Base-by-base conservation (phyloP, 1,284 basidiomycete species). In the Leccinum brunneo-olivaceum region DNA sequence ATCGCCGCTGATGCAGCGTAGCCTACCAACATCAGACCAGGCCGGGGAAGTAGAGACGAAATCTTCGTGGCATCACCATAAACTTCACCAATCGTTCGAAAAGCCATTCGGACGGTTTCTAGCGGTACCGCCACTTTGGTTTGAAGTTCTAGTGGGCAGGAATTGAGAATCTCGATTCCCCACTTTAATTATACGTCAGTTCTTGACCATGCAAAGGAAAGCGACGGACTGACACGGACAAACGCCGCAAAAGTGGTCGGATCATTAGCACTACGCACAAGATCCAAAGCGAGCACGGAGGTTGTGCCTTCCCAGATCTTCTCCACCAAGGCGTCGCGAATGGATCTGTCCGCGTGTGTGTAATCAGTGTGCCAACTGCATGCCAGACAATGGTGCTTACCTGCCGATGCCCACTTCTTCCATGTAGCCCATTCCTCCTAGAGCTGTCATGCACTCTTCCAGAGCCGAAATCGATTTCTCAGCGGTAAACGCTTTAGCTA, bases 391-490 rank as follows among this genome's bases (percentile, higher is more conserved):
- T 33, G 35, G 10, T n/a, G 68, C 74, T 41, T 56, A 71, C 66
- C 74, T 68, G 10, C 77, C 79, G 43, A 85, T 73, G 1, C 74
- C 77, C 37, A 76, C 81, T 57, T 90, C 86, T 54, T 87, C 83
- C 84, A 90, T 89, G 54, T 89, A 90, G 0, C 87, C 87, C 41
- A 82, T 80, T 2, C 86, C 87, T 23, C 87, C 87, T 3, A 90
- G 67, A 5, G 78, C 69, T 32, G 79, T 70, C 83, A 90, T 88
- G 32, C 82, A 77, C 48, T 85, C 81, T 49, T 84, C 78, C 68
- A 87, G 80, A 4, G 75, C 80, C 0, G 72, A 61, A 38, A 72
- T 73, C 0, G 76, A 76, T 53, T 79, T 78, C 47, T 84, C 79
- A 6, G 86, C 76, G 3, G 74, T 72, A 58, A 84, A 90, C 0